Evolutionary conservation across 1,139 yeast species (phyloP).

Genomic region (Yamadazyma atlantica): DNA sequence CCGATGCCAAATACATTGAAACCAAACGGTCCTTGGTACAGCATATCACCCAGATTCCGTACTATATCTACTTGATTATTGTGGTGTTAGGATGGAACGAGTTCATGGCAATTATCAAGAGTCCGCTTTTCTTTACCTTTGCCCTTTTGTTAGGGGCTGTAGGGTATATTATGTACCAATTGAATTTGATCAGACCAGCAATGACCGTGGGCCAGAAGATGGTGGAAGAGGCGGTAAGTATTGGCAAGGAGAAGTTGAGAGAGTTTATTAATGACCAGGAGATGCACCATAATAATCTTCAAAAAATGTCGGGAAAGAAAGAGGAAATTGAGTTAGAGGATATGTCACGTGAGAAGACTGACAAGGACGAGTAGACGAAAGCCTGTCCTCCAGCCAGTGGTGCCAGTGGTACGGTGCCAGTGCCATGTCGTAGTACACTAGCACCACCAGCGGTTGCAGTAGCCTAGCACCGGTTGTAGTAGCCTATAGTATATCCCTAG

Average conservation of each 20-base stretch:
- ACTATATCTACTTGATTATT: conserved; percentile 72
- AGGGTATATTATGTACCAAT: conserved; percentile 63
- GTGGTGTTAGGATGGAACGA: conserved; percentile 93
- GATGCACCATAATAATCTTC: conserved; percentile 25
- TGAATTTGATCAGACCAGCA: conserved; percentile 78
- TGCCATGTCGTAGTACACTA: too few species aligned
- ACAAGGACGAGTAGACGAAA: too few species aligned
- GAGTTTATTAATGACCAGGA: conserved; percentile 44
- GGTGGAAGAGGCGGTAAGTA: conserved; percentile 53
- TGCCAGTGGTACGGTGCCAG: too few species aligned
- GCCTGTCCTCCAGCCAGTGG: too few species aligned
- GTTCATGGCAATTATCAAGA: conserved; percentile 81
- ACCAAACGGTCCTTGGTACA: conserved; percentile 76
- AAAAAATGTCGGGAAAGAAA: conserved; percentile 15
- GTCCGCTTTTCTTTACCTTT: conserved; percentile 73
- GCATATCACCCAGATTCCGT: conserved; percentile 75
- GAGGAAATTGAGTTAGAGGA: too few species aligned
- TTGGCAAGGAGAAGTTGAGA: conserved; percentile 59
- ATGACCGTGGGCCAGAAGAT: conserved; percentile 57
- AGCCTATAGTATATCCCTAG: too few species aligned
- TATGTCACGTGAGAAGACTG: neutral
- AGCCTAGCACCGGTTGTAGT: too few species aligned
- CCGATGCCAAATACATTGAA: conserved; percentile 81
- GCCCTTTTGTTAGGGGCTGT: conserved; percentile 58
- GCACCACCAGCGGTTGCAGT: too few species aligned